Evolutionary conservation across 352 stramenopile species (phyloP).

Genomic region (Phytophthora kernoviae): DNA sequence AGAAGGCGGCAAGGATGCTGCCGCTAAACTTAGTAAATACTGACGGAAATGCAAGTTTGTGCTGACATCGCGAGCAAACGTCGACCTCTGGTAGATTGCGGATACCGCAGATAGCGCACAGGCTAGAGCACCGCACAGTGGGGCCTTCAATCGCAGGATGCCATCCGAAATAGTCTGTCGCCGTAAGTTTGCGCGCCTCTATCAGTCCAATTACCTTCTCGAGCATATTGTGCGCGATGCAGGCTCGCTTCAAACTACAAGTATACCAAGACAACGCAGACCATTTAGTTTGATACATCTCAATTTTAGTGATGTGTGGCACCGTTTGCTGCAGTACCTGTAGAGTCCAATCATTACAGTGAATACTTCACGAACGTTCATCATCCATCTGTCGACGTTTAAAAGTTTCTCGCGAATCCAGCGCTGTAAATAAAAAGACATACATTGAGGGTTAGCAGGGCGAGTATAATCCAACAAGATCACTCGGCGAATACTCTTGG

Average conservation of each 20-base stretch:
- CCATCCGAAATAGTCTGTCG: slow-evolving; percentile 82
- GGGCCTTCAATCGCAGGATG: slow-evolving; percentile 78
- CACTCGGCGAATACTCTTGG: background rate
- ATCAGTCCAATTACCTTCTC: slow-evolving; percentile 59
- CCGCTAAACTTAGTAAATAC: slow-evolving; percentile 83
- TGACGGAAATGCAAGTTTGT: slow-evolving; percentile 68
- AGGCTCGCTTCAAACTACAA: slow-evolving; percentile 61
- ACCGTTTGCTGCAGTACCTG: slow-evolving; percentile 41
- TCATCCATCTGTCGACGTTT: slow-evolving; percentile 39
- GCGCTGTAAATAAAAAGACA: slow-evolving; percentile 34
- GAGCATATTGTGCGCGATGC: slow-evolving; percentile 62
- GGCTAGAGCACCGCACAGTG: slow-evolving; percentile 69
- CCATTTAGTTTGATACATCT: too few species aligned
- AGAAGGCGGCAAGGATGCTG: slow-evolving; percentile 70
- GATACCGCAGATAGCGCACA: slow-evolving; percentile 76
- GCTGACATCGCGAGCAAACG: slow-evolving; percentile 58
- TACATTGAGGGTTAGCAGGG: background rate
- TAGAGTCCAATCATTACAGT: slow-evolving; percentile 81
- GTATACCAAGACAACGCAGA: too few species aligned
- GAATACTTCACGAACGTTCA: slow-evolving; percentile 78
- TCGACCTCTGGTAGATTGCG: slow-evolving; percentile 72
- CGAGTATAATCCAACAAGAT: slow-evolving; percentile 5
- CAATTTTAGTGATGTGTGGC: background rate
- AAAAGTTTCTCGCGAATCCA: slow-evolving; percentile 81
- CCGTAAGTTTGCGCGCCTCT: slow-evolving; percentile 65